Conservation (phyloP, 441 rosid species). For the Pelargonium fulgidum region DNA sequence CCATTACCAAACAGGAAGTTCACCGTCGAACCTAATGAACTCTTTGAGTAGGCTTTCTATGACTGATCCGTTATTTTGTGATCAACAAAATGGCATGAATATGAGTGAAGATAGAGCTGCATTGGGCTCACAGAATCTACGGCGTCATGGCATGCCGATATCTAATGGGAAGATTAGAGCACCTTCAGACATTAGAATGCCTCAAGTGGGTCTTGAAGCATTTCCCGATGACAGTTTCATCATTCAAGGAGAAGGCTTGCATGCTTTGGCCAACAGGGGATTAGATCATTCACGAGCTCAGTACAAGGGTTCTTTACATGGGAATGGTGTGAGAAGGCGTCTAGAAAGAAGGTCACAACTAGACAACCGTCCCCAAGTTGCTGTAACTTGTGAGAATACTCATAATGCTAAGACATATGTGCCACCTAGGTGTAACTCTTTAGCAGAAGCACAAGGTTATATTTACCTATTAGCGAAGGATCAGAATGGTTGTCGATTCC, state of each 20-base stretch:
- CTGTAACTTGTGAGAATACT: conserved; percentile 19
- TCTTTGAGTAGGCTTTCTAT: conserved; percentile 17
- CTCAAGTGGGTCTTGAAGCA: conserved; percentile 19
- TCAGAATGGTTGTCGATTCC: conserved; percentile 50
- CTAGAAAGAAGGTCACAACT: conserved; percentile 26
- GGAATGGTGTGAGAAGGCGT: conserved; percentile 16
- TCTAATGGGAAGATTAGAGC: conserved; percentile 25
- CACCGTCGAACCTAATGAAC: neutral
- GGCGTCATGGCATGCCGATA: conserved; percentile 21
- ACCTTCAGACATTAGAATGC: conserved; percentile 15
- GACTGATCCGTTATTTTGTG: conserved; percentile 16
- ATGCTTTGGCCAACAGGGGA: conserved; percentile 19
- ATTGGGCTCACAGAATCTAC: conserved; percentile 17
- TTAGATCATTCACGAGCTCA: conserved; percentile 18
- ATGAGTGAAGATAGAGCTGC: conserved; percentile 23
- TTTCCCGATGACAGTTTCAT: conserved; percentile 27
- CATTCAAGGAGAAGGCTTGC: conserved; percentile 22
- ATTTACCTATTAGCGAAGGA: conserved; percentile 47
- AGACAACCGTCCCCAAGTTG: conserved; percentile 20
- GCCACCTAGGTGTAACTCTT: conserved; percentile 22
- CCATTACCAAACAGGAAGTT: conserved; percentile 13
- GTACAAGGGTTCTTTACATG: conserved; percentile 15
- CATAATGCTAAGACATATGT: conserved; percentile 7
- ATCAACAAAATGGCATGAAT: conserved; percentile 16
- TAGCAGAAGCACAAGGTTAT: conserved; percentile 33